Base-by-base conservation (phyloP, 805 yeast species). In the Torulaspora franciscae region DNA sequence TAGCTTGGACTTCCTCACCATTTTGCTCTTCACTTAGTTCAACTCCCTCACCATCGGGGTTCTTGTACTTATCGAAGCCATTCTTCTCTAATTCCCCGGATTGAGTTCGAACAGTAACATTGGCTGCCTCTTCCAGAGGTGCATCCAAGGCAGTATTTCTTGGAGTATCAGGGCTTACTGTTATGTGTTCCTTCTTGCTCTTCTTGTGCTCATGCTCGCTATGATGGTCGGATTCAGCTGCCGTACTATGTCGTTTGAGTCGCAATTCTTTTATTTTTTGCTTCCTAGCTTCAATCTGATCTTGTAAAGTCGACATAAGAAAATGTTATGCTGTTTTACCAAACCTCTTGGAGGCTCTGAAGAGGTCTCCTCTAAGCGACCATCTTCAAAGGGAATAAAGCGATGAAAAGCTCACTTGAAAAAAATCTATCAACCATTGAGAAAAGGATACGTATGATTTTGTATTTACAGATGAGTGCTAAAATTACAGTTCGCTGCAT, bases 1-100 rank as follows among this genome's bases (percentile, higher is more conserved):
- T 7, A 51, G 50, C 29, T 50, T 52, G 14, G 36, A 38, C 11
- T 37, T 38, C 5, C 30, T 37, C 26, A 8, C 54, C 48, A 25
- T 32, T 37, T 4, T 40, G 35, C 28, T 30, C 32, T 50, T 46
- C 54, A 10, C 40, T 36, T 15, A 40, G 36, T 46, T 24, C 46
- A 32, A 15, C 30, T n/a, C 11, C 14, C 9, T 14, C 40, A 14
- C 37, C 40, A 11, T 40, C 37, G 17, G 41, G 32, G 3, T 25
- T 13, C 17, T 24, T 37, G 32, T 32, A 27, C 13, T 28, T 37
- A 3, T 13, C 26, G n/a, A 36, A 33, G 22, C 39, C 34, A 3
- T 34, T 35, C 13, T 39, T 28, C 22, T 39, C 43, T 10, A 39
- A 26, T 22, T 32, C 17, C 10, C 40, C 30, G n/a, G 49, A 42